Percentiles rank a stretch among this genome's conserved stretches.
These are phyloP conservation scores for sorghum (Sorghum bicolor) DNA, from an alignment of 176 grass and related monocot species.

Conservation along the genomic window Sorghum_bicolor_NCBIv3 NC_012872.2:227001-227500, in stretches of 20 bases:
- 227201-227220: background rate
- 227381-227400: background rate
- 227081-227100: background rate
- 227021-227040: background rate
- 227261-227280: background rate
- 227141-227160: conserved; percentile 1
- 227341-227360: background rate
- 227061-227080: background rate
- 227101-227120: background rate
- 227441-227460: background rate
- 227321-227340: background rate
- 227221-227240: background rate
- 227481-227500: background rate
- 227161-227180: background rate
- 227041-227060: background rate
- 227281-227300: background rate
- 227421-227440: background rate
- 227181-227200: conserved; percentile 6
- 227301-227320: background rate
- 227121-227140: background rate
- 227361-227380: background rate
- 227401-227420: background rate
- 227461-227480: background rate
- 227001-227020: background rate
- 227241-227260: background rate